These are phyloP conservation scores for Wallacemonas collosoma DNA, from an alignment of 208 protist genomes.

Conservation along the genomic window DNA sequence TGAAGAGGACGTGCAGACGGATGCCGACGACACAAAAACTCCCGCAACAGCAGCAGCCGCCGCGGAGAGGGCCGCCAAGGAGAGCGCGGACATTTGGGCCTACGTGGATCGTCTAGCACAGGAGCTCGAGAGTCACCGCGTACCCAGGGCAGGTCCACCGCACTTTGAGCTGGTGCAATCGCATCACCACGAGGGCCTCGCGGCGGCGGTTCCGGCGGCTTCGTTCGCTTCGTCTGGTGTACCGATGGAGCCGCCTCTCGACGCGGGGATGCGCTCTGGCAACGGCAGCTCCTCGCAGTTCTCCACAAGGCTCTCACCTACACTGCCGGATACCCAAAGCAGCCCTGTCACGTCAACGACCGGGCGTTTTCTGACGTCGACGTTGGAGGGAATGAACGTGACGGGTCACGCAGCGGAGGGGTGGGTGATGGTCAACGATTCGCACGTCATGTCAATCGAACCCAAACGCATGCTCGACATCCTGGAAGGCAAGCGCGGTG, in stretches of 20 bases:
- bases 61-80: neutral
- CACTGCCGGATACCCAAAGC: neutral
- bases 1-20: too few species aligned
- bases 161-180: too few species aligned
- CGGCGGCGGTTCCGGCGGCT: too few species aligned
- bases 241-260: too few species aligned
- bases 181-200: too few species aligned
- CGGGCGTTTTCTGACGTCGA: neutral
- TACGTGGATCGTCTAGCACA: neutral
- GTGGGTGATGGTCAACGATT: conserved; percentile 74
- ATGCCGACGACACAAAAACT: too few species aligned
- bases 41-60: neutral
- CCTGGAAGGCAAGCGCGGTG: conserved; percentile 33
- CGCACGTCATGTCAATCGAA: conserved; percentile 32
- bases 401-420: conserved; percentile 7
- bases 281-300: too few species aligned
- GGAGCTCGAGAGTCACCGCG: neutral
- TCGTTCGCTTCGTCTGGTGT: too few species aligned
- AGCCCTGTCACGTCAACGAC: neutral
- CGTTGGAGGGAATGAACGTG: conserved; percentile 1
- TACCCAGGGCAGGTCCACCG: too few species aligned
- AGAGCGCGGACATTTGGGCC: neutral
- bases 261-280: too few species aligned
- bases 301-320: too few species aligned
- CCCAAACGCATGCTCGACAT: conserved; percentile 30